phyloP scores from a whole-genome alignment of 1,284 basidiomycete species.

The Inonotus obliquus region DNA sequence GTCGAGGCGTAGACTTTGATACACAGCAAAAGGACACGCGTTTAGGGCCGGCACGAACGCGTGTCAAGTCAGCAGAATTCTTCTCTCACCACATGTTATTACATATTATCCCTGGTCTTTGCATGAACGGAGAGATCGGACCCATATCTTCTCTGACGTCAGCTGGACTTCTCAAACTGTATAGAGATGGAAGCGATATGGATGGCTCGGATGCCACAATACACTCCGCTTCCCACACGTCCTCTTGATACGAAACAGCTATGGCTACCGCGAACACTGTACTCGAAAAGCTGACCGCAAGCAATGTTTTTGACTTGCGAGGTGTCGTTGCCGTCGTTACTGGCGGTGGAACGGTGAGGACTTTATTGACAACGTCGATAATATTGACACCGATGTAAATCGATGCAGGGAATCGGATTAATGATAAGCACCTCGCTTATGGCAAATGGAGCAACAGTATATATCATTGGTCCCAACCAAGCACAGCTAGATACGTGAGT shows the following conservation, averaged over 20 bases:
- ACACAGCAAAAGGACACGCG: background rate
- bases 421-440: slow-evolving; percentile 44
- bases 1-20: background rate
- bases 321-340: slow-evolving; percentile 46
- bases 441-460: slow-evolving; percentile 48
- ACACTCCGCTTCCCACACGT: background rate
- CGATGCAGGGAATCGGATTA: slow-evolving; percentile 40
- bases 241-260: background rate
- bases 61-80: background rate
- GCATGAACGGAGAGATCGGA: background rate
- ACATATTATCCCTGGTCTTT: background rate
- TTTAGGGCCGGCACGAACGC: background rate
- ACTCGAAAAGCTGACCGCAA: slow-evolving; percentile 34
- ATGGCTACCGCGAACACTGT: slow-evolving; percentile 29
- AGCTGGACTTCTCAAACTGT: background rate
- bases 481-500: slow-evolving; percentile 36
- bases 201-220: background rate
- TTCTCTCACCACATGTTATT: background rate
- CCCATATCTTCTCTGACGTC: background rate
- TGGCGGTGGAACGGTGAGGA: slow-evolving; percentile 41
- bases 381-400: background rate
- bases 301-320: slow-evolving; percentile 38
- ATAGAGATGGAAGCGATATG: background rate
- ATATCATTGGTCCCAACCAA: slow-evolving; percentile 43
- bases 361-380: background rate